Base-by-base conservation (phyloP, 1,284 basidiomycete species). In the Apiotrichum sp. region DNA sequence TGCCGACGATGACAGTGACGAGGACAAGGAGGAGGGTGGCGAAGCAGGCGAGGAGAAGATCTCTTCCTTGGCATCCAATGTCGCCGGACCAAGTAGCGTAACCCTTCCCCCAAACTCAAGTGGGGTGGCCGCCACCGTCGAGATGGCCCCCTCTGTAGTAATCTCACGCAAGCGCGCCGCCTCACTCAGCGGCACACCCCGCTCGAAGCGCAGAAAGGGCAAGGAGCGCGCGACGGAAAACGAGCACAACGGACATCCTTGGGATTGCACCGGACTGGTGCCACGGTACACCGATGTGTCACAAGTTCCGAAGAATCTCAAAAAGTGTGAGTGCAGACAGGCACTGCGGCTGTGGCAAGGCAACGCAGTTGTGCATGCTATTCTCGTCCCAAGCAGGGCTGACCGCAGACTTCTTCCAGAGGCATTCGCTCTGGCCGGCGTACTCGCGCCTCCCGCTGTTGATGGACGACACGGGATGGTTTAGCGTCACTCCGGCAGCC, bases 401-500 rank as follows among this genome's bases (percentile, higher is more conserved):
- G 45, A 55, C 51, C 4, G 13, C 71, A 96, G 92, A 96, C 72
- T 96, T 88, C 69, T 82, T 80, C 13, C 93, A 97, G 70, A 81
- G 93, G 34, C 80, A 84, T 52, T 82, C 89, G 2, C 85, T 85
- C 61, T 91, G 96, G 73, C 88, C 87, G 1, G 76, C 83, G 14
- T 96, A 93, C 68, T 84, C 86, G 50, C 74, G 83, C n/a, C 62
- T 75, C 0, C 77, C 77, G 1, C 69, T 79, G 48, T 68, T 78
- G 1, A 68, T 80, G 54, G 79, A 55, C 63, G 61, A 68, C 29
- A 89, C 93, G 73, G 93, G 93, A 3, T 98, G 96, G 96, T 99
- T 88, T 75, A 93, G 89, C 57, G 86, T 98, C 53, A 99, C 96
- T 0, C 95, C 96, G 0, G 93, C 98, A 68, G 81, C 81, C 38